Conservation (phyloP, 164 flowering plant genomes). For the Umbilicus rupestris region DNA sequence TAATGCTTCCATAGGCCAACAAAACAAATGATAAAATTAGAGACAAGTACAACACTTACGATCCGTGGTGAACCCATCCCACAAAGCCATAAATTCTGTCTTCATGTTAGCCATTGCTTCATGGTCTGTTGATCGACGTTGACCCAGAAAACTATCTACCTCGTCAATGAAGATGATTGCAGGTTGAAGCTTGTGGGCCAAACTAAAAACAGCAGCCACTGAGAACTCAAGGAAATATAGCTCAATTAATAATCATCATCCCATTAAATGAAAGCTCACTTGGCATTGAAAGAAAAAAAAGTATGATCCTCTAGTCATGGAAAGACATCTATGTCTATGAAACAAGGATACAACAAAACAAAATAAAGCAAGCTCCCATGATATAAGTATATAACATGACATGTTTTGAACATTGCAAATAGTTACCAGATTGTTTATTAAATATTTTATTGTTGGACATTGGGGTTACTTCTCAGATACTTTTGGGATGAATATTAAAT, state of each 20-base stretch:
- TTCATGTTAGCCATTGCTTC: constrained; percentile 79
- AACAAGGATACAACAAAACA: background rate
- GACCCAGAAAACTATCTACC: constrained; percentile 88
- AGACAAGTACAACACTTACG: constrained; percentile 35
- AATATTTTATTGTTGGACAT: no score
- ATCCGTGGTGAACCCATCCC: constrained; percentile 96
- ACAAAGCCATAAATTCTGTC: constrained; percentile 91
- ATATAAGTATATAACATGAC: background rate
- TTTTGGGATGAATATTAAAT: no score
- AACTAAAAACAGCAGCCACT: constrained; percentile 86
- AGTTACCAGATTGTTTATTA: background rate
- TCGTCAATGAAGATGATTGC: constrained; percentile 87
- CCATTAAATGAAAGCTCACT: background rate
- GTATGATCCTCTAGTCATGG: background rate
- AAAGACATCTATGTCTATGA: background rate
- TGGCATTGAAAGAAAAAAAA: background rate
- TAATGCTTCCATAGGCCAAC: background rate
- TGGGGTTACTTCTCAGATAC: no score
- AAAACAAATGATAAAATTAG: background rate
- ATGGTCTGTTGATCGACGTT: constrained; percentile 66
- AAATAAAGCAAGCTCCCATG: background rate
- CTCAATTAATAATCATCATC: background rate
- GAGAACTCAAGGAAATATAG: constrained; percentile 19
- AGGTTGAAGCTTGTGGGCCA: constrained; percentile 89
- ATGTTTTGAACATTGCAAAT: background rate